Base-by-base conservation (phyloP, 2,329 filamentous ascomycete species). In the Lasiodiplodia sp. region DNA sequence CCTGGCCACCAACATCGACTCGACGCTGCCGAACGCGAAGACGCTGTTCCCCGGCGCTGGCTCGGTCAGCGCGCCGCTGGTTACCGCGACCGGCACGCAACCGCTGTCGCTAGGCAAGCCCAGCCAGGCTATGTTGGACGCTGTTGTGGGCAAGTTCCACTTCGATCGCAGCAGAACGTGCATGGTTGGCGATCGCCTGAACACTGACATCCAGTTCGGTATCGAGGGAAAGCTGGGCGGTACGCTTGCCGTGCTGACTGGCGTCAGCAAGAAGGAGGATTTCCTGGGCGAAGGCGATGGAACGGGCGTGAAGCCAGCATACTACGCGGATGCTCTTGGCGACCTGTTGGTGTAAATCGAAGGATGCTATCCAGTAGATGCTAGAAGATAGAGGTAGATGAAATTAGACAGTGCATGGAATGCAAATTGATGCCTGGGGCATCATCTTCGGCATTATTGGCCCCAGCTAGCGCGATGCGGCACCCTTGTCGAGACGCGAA, bases 41-140 rank as follows among this genome's bases (percentile, higher is more conserved):
- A 87, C 90, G 52, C 87, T 99, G 72, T 98, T 99, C 81, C 94
- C 96, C 1, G 96, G 96, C 7, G 96, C 96, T 0, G 96, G 96
- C 0, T 91, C 92, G 2, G 90, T 93, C 71, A 90, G 91, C 62
- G 89, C 92, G 31, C 93, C 94, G 2, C 82, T 99, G 69, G 85
- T 91, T 66, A 91, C 91, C 71, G 82, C 83, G 4, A 82, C 81
- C 21, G 86, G 86, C 3, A 82, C 88, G 77, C 85, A 91, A 74
- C 95, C 96, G 0, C 81, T 93, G 38, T 89, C 92, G 3, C 83
- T 98, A 51, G 96, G 96, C 0, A 99, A 99, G 83, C 96, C 96
- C 3, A 97, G 93, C 78, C 94, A 97, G 83, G 95, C 95, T 4
- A 99, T 99, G 96, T 97, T 99, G 95, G 95, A 98, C 79, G 94